Evolutionary conservation across 768 basidiomycete genomes (phyloP).

Genomic region (Boletus rubropictus): DNA sequence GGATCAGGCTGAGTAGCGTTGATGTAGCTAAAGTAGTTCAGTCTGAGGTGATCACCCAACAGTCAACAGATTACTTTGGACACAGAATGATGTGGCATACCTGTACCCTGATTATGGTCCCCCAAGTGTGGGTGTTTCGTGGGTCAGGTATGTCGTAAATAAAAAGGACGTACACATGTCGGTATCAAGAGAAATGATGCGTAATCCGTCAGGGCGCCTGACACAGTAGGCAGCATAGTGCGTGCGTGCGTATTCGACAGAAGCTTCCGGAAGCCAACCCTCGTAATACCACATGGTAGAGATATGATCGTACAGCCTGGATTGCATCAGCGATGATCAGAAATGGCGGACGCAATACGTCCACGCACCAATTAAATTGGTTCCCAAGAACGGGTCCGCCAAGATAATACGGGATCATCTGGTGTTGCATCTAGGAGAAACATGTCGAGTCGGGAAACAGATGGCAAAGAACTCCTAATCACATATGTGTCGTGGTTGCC

Average conservation of each 20-base stretch:
- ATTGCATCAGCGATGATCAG: neutral
- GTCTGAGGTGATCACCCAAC: conserved; percentile 16
- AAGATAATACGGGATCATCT: conserved; percentile 38
- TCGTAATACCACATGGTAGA: conserved; percentile 42
- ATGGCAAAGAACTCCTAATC: neutral
- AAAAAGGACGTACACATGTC: conserved; percentile 38
- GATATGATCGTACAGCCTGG: conserved; percentile 47
- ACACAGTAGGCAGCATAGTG: conserved; percentile 48
- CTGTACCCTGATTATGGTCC: conserved; percentile 26
- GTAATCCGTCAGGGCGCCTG: conserved; percentile 37
- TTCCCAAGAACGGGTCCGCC: conserved; percentile 27
- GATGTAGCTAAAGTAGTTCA: conserved; percentile 46
- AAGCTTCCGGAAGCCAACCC: conserved; percentile 38
- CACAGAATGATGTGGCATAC: conserved; percentile 17
- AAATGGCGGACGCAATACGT: neutral
- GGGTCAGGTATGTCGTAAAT: neutral
- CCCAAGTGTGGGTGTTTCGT: neutral
- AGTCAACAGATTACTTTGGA: neutral
- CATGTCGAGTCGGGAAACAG: neutral
- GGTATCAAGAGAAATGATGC: conserved; percentile 48
- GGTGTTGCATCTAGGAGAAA: conserved; percentile 12
- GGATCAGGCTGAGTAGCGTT: conserved; percentile 41
- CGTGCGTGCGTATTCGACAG: conserved; percentile 35
- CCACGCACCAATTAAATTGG: conserved; percentile 40
- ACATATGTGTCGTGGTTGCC: conserved; percentile 77